These are phyloP conservation scores for Globisporangium sylvaticum DNA, from an alignment of 352 stramenopile genomes.

Conservation along the genomic window DNA sequence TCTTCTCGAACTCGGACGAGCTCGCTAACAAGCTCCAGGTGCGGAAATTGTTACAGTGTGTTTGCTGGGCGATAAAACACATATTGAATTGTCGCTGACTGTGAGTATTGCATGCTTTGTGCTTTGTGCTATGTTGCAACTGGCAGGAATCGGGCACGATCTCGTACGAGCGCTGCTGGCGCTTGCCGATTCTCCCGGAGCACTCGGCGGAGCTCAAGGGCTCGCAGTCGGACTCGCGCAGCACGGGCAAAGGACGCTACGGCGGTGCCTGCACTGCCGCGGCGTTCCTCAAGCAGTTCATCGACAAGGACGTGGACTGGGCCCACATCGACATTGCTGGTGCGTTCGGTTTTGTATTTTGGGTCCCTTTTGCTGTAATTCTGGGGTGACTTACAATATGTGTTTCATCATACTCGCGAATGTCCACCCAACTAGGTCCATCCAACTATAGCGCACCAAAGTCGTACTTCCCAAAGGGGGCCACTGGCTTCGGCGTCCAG, in stretches of 20 bases:
- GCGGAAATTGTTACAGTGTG: background rate
- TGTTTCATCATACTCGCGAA: background rate
- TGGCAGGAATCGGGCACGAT: conserved; percentile 42
- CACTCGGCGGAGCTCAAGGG: conserved; percentile 82
- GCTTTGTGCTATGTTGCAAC: background rate
- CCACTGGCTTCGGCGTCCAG: conserved; percentile 87
- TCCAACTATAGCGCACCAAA: conserved; percentile 78
- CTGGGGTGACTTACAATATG: background rate
- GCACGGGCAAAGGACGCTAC: conserved; percentile 71
- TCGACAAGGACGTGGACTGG: conserved; percentile 84
- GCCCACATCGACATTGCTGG: conserved; percentile 89
- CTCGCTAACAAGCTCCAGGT: conserved; percentile 67
- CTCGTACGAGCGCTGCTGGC: conserved; percentile 87
- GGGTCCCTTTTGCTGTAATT: background rate
- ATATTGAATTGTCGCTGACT: background rate
- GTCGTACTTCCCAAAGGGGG: conserved; percentile 84
- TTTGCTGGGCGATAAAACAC: background rate
- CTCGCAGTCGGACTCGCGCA: conserved; percentile 75
- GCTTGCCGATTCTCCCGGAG: conserved; percentile 83
- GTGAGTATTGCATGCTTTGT: conserved; percentile 3
- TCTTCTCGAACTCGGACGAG: conserved; percentile 91
- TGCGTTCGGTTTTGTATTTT: background rate
- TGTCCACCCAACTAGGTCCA: conserved; percentile 23
- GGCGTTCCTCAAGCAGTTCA: conserved; percentile 88
- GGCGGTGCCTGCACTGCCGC: conserved; percentile 81